Evolutionary conservation across 768 basidiomycete genomes (phyloP), one percentile per base, ranked within the genome.

Genomic region (Rhodotorula diobovata): DNA sequence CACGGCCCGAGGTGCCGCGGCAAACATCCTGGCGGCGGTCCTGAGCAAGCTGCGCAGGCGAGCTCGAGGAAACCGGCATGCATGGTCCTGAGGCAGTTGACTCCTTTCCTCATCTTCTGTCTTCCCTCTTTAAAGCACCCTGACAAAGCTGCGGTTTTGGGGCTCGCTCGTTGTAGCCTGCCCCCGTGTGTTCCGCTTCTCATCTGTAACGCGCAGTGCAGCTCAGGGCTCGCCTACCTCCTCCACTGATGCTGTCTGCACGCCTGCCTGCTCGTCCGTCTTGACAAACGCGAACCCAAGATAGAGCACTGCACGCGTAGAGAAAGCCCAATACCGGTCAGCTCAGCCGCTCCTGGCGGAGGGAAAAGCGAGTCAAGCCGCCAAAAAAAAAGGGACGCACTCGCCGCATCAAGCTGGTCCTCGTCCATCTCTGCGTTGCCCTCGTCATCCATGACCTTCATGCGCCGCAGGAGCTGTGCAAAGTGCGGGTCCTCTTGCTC

Each of bases 381-480:
- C 21, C 30, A 4, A 46, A 2, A 28, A 10, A 21, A 12, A 10
- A 0, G 32, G 28, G 32, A 35, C 93, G 81, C 81, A 97, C 96
- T 97, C n/a, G 93, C 93, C 72, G 95, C 95, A 78, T 97, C 93
- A 91, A 95, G 96, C 81, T 98, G 94, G 76, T 90, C 89, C 75
- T 90, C 89, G 74, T 93, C 87, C 91, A 98, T 96, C 63, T 90
- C 83, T 77, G 91, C 94, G 81, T 89, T 89, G 4, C 93, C 93
- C 53, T 89, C 85, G 28, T 83, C 81, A 78, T 96, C 89, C 54
- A 96, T 86, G 39, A 99, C 96, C 72, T 88, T 90, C 96, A 99
- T 99, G 75, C 87, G 85, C 68, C 89, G 83, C 81, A 98, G 83
- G 28, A 98, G 83, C n/a, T 87, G 85, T 30, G 86, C 86, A 78